These are phyloP conservation scores for Chrysoporthe austroafricana DNA, from an alignment of 2,329 filamentous ascomycete species.

Conservation along the genomic window DNA sequence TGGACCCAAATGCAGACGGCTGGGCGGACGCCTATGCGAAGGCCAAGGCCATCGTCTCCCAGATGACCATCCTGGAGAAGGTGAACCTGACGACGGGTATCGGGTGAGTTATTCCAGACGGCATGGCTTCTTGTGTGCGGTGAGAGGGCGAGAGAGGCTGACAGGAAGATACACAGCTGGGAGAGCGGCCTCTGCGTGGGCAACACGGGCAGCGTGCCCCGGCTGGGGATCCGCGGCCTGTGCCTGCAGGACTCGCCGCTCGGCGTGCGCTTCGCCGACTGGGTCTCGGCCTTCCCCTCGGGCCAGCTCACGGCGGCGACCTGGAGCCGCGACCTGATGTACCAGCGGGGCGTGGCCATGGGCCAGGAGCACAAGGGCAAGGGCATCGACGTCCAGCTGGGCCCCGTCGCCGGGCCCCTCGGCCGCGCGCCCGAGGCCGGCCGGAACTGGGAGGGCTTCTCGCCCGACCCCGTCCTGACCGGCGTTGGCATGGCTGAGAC, in stretches of 20 bases:
- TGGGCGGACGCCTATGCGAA: constrained; percentile 79
- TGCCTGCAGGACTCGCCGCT: constrained; percentile 87
- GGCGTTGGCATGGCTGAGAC: constrained; percentile 74
- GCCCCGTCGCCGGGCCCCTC: constrained; percentile 73
- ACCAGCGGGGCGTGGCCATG: constrained; percentile 72
- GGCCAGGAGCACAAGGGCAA: constrained; percentile 72
- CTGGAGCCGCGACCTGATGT: constrained; percentile 75
- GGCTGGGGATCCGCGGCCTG: constrained; percentile 68
- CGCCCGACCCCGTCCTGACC: constrained; percentile 75
- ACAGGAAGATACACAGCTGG: constrained; percentile 54
- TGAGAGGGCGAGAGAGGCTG: background rate
- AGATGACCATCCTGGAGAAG: constrained; percentile 84
- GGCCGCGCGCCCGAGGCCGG: constrained; percentile 71
- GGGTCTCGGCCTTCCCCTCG: constrained; percentile 78
- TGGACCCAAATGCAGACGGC: constrained; percentile 68
- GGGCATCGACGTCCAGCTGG: constrained; percentile 74
- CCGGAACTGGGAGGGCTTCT: constrained; percentile 72
- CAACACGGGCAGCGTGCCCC: constrained; percentile 70
- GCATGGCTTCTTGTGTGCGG: background rate
- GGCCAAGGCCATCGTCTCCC: constrained; percentile 78
- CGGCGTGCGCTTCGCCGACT: constrained; percentile 78
- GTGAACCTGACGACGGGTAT: constrained; percentile 93
- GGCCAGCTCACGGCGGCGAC: constrained; percentile 83
- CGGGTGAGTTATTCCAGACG: constrained; percentile 61
- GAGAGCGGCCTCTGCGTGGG: constrained; percentile 76